phyloP scores from a whole-genome alignment of 257 asterid species.

The Rubia yunnanensis region DNA sequence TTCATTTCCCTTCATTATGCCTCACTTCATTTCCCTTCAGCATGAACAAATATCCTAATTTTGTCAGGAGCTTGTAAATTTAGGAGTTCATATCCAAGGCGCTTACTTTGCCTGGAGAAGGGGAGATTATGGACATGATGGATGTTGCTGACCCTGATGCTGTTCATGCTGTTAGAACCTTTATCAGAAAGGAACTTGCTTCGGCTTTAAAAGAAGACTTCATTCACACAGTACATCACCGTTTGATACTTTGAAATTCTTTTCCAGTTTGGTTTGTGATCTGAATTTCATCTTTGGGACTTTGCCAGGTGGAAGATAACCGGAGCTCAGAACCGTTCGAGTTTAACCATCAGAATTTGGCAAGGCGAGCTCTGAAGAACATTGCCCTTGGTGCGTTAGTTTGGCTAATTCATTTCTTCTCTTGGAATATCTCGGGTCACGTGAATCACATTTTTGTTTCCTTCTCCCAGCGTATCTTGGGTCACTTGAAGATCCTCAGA shows the following conservation, averaged over 20 bases:
- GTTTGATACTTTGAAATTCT: neutral
- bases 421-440: slow-evolving; percentile 2
- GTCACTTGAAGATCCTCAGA: slow-evolving; percentile 47
- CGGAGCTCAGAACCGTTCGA: slow-evolving; percentile 49
- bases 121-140: slow-evolving; percentile 87
- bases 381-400: slow-evolving; percentile 50
- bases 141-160: slow-evolving; percentile 89
- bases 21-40: neutral
- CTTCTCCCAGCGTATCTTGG: slow-evolving; percentile 60
- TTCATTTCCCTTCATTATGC: neutral
- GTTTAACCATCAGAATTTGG: slow-evolving; percentile 60
- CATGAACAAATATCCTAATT: neutral
- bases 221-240: slow-evolving; percentile 37
- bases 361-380: slow-evolving; percentile 75
- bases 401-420: slow-evolving; percentile 29
- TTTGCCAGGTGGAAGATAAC: slow-evolving; percentile 41
- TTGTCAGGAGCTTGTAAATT: slow-evolving; percentile 12
- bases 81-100: slow-evolving; percentile 88
- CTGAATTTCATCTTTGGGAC: neutral
- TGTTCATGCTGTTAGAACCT: slow-evolving; percentile 65
- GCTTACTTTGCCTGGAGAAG: slow-evolving; percentile 64
- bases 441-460: neutral
- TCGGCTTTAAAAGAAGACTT: slow-evolving; percentile 53
- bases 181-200: slow-evolving; percentile 68
- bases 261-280: neutral